Percentiles rank a stretch among this genome's conserved stretches.
phyloP scores from a whole-genome alignment of 202 grass and related monocot genomes.

The Brachypodium distachyon region DNA sequence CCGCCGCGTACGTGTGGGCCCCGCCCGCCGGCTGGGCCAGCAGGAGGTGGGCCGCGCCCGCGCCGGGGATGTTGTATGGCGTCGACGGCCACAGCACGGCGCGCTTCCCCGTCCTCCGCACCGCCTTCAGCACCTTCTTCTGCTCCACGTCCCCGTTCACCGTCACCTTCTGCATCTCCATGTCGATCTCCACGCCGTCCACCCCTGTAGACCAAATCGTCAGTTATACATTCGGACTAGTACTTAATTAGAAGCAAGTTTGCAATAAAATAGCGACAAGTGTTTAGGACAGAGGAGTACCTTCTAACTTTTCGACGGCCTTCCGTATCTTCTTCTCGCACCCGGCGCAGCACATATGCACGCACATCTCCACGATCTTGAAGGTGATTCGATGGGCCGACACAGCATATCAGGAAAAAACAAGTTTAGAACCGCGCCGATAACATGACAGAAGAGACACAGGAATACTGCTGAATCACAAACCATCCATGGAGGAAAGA shows the following conservation, averaged over 20 bases:
- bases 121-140: constrained; percentile 86
- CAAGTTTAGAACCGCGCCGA: too few species aligned
- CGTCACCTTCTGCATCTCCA: constrained; percentile 82
- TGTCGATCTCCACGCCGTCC: constrained; percentile 67
- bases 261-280: background rate
- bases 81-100: constrained; percentile 71
- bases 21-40: too few species aligned
- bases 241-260: too few species aligned
- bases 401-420: too few species aligned
- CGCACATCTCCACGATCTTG: constrained; percentile 87
- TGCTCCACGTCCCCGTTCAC: constrained; percentile 75
- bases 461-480: background rate
- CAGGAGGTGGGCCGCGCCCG: constrained; percentile 18
- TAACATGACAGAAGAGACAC: background rate
- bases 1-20: background rate
- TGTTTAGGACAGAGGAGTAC: background rate
- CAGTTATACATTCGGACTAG: too few species aligned
- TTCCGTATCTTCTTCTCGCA: constrained; percentile 94
- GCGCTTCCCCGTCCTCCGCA: constrained; percentile 59
- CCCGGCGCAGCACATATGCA: constrained; percentile 86
- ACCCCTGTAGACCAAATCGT: constrained; percentile 28
- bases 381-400: background rate
- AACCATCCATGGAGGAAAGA: background rate
- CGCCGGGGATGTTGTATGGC: constrained; percentile 10
- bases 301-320: constrained; percentile 51